phyloP scores from a whole-genome alignment of 306 rosid species.

The Prosopis cineraria region DNA sequence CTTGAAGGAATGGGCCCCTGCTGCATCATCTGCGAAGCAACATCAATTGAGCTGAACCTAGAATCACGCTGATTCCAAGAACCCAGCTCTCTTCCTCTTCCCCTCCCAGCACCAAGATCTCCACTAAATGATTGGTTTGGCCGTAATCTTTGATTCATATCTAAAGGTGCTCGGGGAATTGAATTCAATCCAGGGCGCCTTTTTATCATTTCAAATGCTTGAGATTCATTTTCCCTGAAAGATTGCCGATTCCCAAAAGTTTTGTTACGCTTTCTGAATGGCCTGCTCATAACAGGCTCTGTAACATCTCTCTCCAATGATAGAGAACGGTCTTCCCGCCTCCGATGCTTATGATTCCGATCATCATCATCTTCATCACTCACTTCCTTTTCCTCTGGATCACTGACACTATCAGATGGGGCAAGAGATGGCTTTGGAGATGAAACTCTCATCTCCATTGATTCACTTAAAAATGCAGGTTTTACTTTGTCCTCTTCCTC shows the following conservation, averaged over 20 bases:
- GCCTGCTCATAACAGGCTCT: constrained; percentile 72
- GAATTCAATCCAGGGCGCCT: constrained; percentile 68
- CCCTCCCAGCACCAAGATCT: constrained; percentile 72
- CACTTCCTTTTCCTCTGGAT: constrained; percentile 93
- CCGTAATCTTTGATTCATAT: constrained; percentile 67
- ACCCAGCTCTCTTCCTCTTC: constrained; percentile 90
- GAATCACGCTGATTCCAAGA: constrained; percentile 83
- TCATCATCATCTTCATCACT: constrained; percentile 97
- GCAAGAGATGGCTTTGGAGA: constrained; percentile 75
- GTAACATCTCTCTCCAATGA: constrained; percentile 79
- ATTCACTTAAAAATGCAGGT: constrained; percentile 36
- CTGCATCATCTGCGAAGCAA: constrained; percentile 84
- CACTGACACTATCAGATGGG: constrained; percentile 67
- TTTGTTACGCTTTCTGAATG: constrained; percentile 79
- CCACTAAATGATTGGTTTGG: constrained; percentile 65
- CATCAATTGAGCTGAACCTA: constrained; percentile 76
- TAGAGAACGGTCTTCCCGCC: constrained; percentile 73
- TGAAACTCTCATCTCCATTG: constrained; percentile 77
- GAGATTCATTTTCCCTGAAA: constrained; percentile 81
- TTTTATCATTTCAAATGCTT: constrained; percentile 61
- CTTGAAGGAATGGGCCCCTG: constrained; percentile 76
- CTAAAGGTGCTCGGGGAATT: constrained; percentile 61
- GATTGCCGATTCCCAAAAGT: constrained; percentile 64
- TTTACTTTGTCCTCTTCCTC: constrained; percentile 43
- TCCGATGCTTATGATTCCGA: constrained; percentile 93